Base-by-base conservation (phyloP, 768 basidiomycete genomes). In the Naematelia encephala region DNA sequence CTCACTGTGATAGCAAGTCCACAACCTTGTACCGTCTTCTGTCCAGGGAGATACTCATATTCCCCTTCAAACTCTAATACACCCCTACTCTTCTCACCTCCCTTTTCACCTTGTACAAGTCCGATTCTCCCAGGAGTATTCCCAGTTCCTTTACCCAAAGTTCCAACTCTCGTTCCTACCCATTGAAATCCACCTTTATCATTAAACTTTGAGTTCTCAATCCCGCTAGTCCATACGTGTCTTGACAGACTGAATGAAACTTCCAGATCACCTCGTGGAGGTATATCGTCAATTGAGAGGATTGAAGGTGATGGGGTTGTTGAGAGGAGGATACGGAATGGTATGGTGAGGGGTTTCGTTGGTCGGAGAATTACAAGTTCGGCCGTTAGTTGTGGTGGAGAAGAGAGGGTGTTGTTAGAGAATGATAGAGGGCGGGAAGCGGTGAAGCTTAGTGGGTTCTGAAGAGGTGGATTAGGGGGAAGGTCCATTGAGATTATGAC, bases 1-100 rank as follows among this genome's bases (percentile, higher is more conserved):
- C 58, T 60, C 52, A 60, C 59, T n/a, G 48, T 29, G 21, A 55
- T 39, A n/a, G 53, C 27, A 2, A 60, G 22, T 19, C 54, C 54
- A 50, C 59, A 60, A 2, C 59, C 59, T 26, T 48, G 30, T 8
- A 60, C 53, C 10, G 47, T 48, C 14, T 47, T 22, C 22, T 21
- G 26, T 26, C 29, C 59, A 28, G 30, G 30, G 4, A 48, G 59
- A 21, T 47, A 25, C 48, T 43, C 46, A 44, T 54, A 60, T 16
- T 47, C 53, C 8, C 59, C 59, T 47, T 56, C 26, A 25, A 55
- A 60, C 19, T 26, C 22, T 47, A 60, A 42, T n/a, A 28, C 47
- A 23, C 45, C 54, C 14, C 30, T 23, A 42, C 30, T 21, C 30
- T 22, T 49, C 16, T 39, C 34, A 39, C 16, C 34, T 16, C 16